Conservation (phyloP, 495 filamentous ascomycete species). For the Haplographium delicatum region DNA sequence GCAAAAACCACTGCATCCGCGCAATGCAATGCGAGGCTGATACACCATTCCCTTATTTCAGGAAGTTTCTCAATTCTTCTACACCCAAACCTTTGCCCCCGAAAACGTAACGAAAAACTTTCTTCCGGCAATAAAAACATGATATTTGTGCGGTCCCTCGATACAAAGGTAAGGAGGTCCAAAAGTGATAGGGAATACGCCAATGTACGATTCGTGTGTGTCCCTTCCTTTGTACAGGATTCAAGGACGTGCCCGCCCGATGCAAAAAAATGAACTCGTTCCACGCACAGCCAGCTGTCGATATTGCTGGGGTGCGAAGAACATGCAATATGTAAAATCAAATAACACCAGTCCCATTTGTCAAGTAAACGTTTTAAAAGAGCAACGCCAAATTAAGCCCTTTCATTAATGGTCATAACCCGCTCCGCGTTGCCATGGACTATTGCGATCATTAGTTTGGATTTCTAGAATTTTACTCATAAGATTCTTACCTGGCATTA, state of each 20-base stretch:
- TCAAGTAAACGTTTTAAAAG: slow-evolving; percentile 8
- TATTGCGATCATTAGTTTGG: slow-evolving; percentile 28
- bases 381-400: slow-evolving; percentile 24
- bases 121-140: neutral
- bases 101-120: slow-evolving; percentile 10
- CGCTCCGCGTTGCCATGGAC: slow-evolving; percentile 51
- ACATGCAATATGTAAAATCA: slow-evolving; percentile 24
- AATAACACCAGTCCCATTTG: slow-evolving; percentile 24
- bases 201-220: neutral
- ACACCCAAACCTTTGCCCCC: neutral
- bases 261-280: slow-evolving; percentile 15
- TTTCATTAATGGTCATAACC: slow-evolving; percentile 42
- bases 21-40: neutral
- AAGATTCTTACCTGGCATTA: slow-evolving; percentile 43
- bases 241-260: slow-evolving; percentile 6
- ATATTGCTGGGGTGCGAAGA: neutral
- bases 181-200: neutral
- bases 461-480: neutral
- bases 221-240: slow-evolving; percentile 14
- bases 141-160: neutral
- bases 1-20: slow-evolving; percentile 1
- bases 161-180: neutral
- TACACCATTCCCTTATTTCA: too few relatives aligned
- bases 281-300: slow-evolving; percentile 18
- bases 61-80: neutral